A percentile compares a stretch with the other conserved stretches of the same genome.
phyloP scores from a whole-genome alignment of 73 alveolate genomes.

The Tetrahymena elliotti region DNA sequence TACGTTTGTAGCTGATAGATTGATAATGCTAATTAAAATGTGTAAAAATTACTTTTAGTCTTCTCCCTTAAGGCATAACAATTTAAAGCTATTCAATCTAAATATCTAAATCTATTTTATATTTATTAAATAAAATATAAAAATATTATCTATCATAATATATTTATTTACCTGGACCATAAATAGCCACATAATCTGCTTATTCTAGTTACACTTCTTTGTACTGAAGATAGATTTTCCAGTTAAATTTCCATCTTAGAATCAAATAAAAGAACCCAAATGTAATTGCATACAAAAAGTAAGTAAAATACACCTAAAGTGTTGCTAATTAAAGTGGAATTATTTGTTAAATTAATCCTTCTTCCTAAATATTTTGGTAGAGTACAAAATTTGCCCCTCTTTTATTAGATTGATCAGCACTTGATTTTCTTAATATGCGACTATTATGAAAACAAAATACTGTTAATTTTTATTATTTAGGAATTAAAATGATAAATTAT shows the following conservation, averaged over 20 bases:
- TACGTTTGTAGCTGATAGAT: no score
- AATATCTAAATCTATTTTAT: neutral
- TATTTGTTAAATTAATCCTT: neutral
- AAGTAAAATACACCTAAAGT: neutral
- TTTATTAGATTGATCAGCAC: neutral
- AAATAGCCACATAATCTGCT: neutral
- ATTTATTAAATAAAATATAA: neutral
- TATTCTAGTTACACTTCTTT: neutral
- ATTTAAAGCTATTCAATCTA: neutral
- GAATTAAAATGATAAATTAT: neutral
- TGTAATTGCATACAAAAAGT: neutral
- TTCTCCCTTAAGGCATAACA: neutral
- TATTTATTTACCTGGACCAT: neutral
- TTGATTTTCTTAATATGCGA: neutral
- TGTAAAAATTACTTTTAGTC: neutral
- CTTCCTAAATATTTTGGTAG: neutral
- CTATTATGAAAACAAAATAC: neutral
- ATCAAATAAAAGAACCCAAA: neutral
- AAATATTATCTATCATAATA: neutral
- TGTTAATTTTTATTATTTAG: neutral
- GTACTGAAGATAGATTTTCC: neutral
- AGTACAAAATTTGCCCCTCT: neutral
- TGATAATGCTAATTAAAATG: neutral
- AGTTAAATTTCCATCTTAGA: neutral
- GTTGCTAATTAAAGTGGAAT: neutral